phyloP scores from a whole-genome alignment of 2,329 filamentous ascomycete genomes.

The Eutypella sp. region DNA sequence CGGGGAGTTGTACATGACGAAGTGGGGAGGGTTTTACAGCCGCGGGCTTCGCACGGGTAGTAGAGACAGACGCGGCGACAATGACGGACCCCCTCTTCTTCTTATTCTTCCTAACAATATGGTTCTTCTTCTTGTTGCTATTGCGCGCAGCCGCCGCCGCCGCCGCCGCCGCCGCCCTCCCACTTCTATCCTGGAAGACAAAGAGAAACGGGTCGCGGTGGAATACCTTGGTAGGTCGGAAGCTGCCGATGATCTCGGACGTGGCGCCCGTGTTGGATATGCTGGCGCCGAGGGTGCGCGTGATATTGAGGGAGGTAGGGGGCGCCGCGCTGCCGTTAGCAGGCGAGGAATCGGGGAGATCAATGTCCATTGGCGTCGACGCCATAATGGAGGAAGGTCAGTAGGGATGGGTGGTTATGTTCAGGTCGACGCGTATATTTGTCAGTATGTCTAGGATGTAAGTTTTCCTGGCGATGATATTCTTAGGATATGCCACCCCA shows the following conservation, averaged over 20 bases:
- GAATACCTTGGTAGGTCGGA: conserved; percentile 72
- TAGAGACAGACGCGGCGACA: neutral
- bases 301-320: conserved; percentile 41
- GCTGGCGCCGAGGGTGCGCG: conserved; percentile 39
- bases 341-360: conserved; percentile 36
- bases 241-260: conserved; percentile 70
- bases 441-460: neutral
- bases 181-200: no score
- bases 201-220: neutral
- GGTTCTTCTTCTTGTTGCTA: neutral
- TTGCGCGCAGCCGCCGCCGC: no score
- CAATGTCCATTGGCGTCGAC: conserved; percentile 54
- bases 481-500: neutral
- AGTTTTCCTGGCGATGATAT: rapidly evolving
- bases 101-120: neutral
- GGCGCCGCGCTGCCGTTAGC: conserved; percentile 33
- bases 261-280: conserved; percentile 58
- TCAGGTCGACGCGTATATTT: neutral
- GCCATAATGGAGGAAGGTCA: conserved; percentile 34
- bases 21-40: neutral
- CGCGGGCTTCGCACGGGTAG: neutral
- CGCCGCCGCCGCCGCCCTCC: no score
- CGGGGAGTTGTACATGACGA: neutral
- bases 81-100: neutral
- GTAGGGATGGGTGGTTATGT: neutral